phyloP scores from a whole-genome alignment of 352 stramenopile genomes.

The Phytophthora constricta region DNA sequence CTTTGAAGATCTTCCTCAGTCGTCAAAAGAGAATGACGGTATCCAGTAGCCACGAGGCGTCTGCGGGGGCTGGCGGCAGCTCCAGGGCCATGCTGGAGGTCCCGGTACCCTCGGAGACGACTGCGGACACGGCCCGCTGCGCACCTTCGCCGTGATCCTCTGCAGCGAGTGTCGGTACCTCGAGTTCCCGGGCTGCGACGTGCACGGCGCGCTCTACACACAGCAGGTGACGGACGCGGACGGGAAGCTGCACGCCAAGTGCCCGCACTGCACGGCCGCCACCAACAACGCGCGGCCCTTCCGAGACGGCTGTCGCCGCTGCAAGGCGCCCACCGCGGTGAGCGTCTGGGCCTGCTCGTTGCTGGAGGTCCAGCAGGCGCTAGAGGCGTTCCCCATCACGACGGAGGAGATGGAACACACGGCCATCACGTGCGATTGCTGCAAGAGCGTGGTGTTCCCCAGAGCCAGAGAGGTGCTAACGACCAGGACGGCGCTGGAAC shows the following conservation, averaged over 20 bases:
- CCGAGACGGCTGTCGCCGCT: slow-evolving; percentile 83
- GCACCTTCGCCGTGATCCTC: slow-evolving; percentile 81
- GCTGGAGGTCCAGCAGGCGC: slow-evolving; percentile 69
- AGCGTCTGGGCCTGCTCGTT: slow-evolving; percentile 76
- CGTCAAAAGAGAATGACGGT: slow-evolving; percentile 44
- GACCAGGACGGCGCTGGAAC: slow-evolving; percentile 54
- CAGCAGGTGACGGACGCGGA: slow-evolving; percentile 48
- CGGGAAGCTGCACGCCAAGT: slow-evolving; percentile 72
- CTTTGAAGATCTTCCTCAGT: slow-evolving; percentile 25
- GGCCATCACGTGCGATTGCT: slow-evolving; percentile 74
- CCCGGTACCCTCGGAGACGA: neutral
- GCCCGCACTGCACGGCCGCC: slow-evolving; percentile 76
- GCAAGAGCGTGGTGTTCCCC: slow-evolving; percentile 78
- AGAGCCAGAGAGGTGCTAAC: slow-evolving; percentile 74
- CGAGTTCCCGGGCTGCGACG: slow-evolving; percentile 88
- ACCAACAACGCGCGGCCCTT: slow-evolving; percentile 88
- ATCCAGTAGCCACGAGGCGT: slow-evolving; percentile 44
- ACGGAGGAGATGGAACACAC: slow-evolving; percentile 82
- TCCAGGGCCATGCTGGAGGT: slow-evolving; percentile 1
- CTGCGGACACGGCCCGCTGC: slow-evolving; percentile 38
- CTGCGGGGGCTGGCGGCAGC: slow-evolving; percentile 8
- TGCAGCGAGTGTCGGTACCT: slow-evolving; percentile 86
- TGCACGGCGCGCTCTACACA: slow-evolving; percentile 86
- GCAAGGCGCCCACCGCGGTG: slow-evolving; percentile 74
- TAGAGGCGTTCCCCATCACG: slow-evolving; percentile 67